These are phyloP conservation scores for Chenopodium berlandieri DNA, from an alignment of 148 eudicot genomes.

Conservation along the genomic window DNA sequence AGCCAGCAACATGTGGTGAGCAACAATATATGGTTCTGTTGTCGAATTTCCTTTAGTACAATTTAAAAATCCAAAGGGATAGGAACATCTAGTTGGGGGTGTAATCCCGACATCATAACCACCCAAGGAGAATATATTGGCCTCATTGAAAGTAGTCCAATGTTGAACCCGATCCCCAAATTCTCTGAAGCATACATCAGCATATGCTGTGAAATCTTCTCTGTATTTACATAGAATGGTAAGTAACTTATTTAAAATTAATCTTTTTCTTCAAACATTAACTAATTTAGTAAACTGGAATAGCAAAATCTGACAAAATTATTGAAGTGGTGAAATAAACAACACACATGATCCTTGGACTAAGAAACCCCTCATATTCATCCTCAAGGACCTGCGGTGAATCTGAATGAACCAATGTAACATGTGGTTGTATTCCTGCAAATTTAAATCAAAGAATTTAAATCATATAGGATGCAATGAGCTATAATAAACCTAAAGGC, in stretches of 20 bases:
- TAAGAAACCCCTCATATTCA: conserved; percentile 65
- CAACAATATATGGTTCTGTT: conserved; percentile 48
- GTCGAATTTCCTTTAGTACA: conserved; percentile 47
- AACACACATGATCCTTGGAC: conserved; percentile 43
- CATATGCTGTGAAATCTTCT: conserved; percentile 55
- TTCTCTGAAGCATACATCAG: conserved; percentile 63
- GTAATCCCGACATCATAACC: conserved; percentile 35
- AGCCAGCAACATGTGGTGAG: conserved; percentile 51
- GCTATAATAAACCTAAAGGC: not conserved
- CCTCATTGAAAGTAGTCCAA: conserved; percentile 65
- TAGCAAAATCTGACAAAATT: not conserved
- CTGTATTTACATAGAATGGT: conserved; percentile 30
- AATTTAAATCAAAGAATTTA: not conserved
- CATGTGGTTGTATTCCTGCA: conserved; percentile 72
- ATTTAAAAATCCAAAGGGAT: conserved; percentile 28
- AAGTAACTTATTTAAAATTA: not conserved
- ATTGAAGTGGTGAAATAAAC: not conserved
- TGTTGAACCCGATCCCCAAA: conserved; percentile 57
- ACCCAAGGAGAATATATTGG: conserved; percentile 33
- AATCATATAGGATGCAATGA: not conserved
- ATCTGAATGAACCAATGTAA: conserved; percentile 54
- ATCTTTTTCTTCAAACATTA: not conserved
- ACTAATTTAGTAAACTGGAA: not conserved
- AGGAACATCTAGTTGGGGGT: conserved; percentile 47
- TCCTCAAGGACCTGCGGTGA: conserved; percentile 58